These are phyloP conservation scores for Trichosporon asahii DNA, from an alignment of 1,284 basidiomycete genomes.

Conservation along the genomic window DNA sequence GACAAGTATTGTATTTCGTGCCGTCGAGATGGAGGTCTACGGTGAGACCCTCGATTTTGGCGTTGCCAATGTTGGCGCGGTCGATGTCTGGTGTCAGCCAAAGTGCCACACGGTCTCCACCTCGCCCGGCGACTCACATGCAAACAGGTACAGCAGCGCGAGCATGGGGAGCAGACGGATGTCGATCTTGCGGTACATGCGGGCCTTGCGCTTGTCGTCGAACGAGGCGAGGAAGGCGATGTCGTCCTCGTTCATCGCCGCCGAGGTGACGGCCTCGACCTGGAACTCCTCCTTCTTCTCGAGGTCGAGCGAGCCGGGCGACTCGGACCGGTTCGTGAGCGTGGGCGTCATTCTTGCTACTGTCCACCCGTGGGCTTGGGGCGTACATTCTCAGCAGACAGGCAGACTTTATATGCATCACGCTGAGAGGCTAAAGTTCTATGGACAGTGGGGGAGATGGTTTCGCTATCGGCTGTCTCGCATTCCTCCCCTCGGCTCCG, in stretches of 20 bases:
- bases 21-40: constrained; percentile 22
- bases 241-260: constrained; percentile 2
- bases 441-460: not conserved
- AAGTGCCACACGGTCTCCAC: not conserved
- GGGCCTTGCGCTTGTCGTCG: not conserved
- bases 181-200: constrained; percentile 25
- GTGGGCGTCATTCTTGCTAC: not conserved
- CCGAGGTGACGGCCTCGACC: not conserved
- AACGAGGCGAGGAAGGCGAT: constrained; percentile 11
- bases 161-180: constrained; percentile 31
- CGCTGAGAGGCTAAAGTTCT: too few species aligned
- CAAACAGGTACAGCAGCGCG: constrained; percentile 64
- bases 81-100: constrained; percentile 22
- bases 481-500: not conserved
- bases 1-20: constrained; percentile 32
- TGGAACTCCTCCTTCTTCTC: constrained; percentile 11
- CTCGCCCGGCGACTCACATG: constrained; percentile 59
- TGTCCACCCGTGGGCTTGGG: not conserved
- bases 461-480: too few species aligned
- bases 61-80: constrained; percentile 28
- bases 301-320: not conserved
- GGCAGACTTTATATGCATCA: not conserved
- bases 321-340: not conserved
- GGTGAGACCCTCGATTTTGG: constrained; percentile 24
- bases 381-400: too few species aligned